phyloP scores from a whole-genome alignment of 805 yeast genomes.

The Nakazawaea populi region DNA sequence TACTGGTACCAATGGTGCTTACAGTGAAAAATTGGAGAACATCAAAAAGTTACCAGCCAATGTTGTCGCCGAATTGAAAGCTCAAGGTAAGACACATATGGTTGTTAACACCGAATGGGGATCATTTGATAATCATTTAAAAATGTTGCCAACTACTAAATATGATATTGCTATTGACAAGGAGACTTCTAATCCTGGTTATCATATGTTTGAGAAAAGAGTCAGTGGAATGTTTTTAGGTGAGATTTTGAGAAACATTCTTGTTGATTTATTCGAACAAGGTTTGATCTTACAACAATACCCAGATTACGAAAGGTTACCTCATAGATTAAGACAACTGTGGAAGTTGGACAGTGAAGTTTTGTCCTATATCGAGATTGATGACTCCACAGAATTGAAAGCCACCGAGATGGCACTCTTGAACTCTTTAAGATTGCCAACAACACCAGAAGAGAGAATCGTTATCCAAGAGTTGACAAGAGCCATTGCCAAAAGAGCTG shows the following conservation, averaged over 20 bases:
- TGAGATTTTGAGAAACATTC: slow-evolving; percentile 71
- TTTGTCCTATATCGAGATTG: slow-evolving; percentile 82
- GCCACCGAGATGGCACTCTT: slow-evolving; percentile 65
- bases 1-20: slow-evolving; percentile 97
- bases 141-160: slow-evolving; percentile 68
- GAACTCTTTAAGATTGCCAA: slow-evolving; percentile 63
- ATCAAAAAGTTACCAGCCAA: slow-evolving; percentile 67
- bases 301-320: slow-evolving; percentile 33
- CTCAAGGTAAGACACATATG: slow-evolving; percentile 59
- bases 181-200: slow-evolving; percentile 74
- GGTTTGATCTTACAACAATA: slow-evolving; percentile 56
- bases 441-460: slow-evolving; percentile 63
- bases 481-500: slow-evolving; percentile 85
- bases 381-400: slow-evolving; percentile 65
- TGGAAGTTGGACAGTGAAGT: slow-evolving; percentile 79
- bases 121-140: slow-evolving; percentile 82
- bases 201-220: slow-evolving; percentile 89
- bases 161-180: slow-evolving; percentile 72
- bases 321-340: slow-evolving; percentile 66
- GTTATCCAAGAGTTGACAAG: slow-evolving; percentile 70
- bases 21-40: slow-evolving; percentile 68
- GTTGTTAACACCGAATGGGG: slow-evolving; percentile 98
- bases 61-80: slow-evolving; percentile 28
- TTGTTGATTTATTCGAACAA: slow-evolving; percentile 60
- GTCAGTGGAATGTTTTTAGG: slow-evolving; percentile 92